Base-by-base conservation (phyloP, 2,329 filamentous ascomycete species). In the Parastagonospora avenae region DNA sequence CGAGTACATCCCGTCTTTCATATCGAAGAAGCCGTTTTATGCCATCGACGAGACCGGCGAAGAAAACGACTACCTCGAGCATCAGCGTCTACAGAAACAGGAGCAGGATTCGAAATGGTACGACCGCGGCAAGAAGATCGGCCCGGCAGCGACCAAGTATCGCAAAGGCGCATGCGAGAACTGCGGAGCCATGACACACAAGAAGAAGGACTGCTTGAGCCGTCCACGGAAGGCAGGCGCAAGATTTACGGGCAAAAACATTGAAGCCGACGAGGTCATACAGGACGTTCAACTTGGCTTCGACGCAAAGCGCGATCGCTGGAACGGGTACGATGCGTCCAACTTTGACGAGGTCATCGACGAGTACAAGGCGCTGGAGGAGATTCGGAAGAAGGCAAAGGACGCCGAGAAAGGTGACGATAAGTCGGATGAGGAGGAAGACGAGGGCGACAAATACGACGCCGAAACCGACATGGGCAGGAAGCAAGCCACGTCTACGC, bases 151-250 rank as follows among this genome's bases (percentile, higher is more conserved):
- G 43, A 99, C 94, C 60, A 99, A 97, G 71, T 99, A 90, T 73
- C 90, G 95, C 60, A 99, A 97, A 79, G 94, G 95, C 69, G 93
- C 94, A 46, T 99, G 94, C 77, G 93, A 97, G 76, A 99, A 99
- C 77, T 99, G 94, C 78, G 94, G 94, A 66, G 88, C 92, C 50
- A 95, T 97, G 90, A 92, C 90, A 59, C 94, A 99, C 77, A 96
- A 96, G 77, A 89, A 86, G 45, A 96, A 96, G 71, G 93, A 97
- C 69, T 99, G 94, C 70, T 77, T 99, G 43, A 91, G 88, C 67
- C 84, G 94, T 46, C 94, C 92, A 28, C 85, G 94, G 52, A 95
- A 95, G 44, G 86, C 88, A 49, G 93, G 94, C 56, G 94, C 94
- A 9, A 92, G 88, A 71, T 97, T 89, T 86, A 96, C 92, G 0